phyloP scores from a whole-genome alignment of 768 basidiomycete genomes.

The Termitomyces sp. region DNA sequence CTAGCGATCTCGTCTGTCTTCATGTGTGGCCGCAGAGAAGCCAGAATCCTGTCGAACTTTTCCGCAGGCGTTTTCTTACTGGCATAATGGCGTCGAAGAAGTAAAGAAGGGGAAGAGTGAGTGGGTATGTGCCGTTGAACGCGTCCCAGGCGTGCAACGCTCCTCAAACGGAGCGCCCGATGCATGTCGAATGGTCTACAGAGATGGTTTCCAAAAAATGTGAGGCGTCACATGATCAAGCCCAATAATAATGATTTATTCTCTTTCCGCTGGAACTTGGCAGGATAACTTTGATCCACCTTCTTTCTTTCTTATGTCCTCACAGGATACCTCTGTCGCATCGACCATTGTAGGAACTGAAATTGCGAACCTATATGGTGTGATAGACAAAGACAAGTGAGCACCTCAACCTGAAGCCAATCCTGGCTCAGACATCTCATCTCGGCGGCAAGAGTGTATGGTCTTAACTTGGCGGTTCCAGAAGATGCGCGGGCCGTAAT shows the following conservation, averaged over 20 bases:
- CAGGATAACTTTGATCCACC: no score
- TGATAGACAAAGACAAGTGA: slow-evolving; percentile 70
- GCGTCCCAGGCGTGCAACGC: slow-evolving; percentile 28
- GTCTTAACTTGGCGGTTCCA: slow-evolving; percentile 76
- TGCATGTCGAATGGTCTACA: slow-evolving; percentile 15
- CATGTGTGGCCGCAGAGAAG: not conserved
- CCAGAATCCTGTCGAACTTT: slow-evolving; percentile 20
- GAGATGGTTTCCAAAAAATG: slow-evolving; percentile 8
- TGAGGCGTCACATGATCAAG: slow-evolving; percentile 14
- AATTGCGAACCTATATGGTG: slow-evolving; percentile 50
- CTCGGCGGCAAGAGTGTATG: slow-evolving; percentile 61
- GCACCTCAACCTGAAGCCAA: slow-evolving; percentile 18
- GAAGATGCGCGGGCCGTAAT: slow-evolving; percentile 75
- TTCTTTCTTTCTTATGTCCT: slow-evolving; percentile 11
- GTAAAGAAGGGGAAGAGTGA: not conserved
- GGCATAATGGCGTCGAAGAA: slow-evolving; percentile 15
- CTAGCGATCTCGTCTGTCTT: not conserved
- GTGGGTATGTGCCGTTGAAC: slow-evolving; percentile 15
- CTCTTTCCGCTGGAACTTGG: not conserved
- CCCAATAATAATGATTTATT: not conserved
- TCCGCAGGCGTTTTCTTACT: slow-evolving; percentile 6
- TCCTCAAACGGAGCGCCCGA: slow-evolving; percentile 15
- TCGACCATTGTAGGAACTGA: slow-evolving; percentile 46
- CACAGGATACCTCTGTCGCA: slow-evolving; percentile 33
- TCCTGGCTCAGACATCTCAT: slow-evolving; percentile 19